These are phyloP conservation scores for Botryosphaeria agaves DNA, from an alignment of 2,329 filamentous ascomycete species.

Conservation along the genomic window DNA sequence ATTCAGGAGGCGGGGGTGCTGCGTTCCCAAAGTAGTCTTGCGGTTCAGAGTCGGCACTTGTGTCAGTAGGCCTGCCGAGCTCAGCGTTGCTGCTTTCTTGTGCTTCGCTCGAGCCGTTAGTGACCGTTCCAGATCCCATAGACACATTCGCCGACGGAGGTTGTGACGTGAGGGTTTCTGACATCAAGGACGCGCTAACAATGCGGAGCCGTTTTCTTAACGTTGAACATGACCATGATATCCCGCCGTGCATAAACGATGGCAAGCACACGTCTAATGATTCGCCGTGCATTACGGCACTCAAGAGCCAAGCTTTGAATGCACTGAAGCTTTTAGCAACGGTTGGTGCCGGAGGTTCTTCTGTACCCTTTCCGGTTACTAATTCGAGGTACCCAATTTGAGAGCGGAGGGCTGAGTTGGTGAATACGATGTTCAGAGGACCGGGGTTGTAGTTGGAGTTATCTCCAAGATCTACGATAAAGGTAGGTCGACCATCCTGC, in stretches of 20 bases:
- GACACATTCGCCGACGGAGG: too few species aligned
- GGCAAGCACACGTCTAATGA: constrained; percentile 34
- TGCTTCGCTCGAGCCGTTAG: background rate
- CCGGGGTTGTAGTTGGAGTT: constrained; percentile 35
- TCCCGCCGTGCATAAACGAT: constrained; percentile 43
- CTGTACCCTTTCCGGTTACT: constrained; percentile 31
- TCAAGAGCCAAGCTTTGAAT: constrained; percentile 55
- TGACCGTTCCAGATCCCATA: too few species aligned
- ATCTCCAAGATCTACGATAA: constrained; percentile 53
- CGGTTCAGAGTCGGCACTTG: too few species aligned
- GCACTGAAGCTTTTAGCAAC: constrained; percentile 32
- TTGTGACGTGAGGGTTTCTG: too few species aligned
- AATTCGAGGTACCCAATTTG: constrained; percentile 38
- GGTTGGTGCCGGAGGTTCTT: constrained; percentile 19
- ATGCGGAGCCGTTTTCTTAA: constrained; percentile 51
- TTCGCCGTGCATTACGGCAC: constrained; percentile 34
- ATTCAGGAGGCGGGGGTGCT: constrained; percentile 4
- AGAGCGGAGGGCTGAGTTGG: constrained; percentile 48
- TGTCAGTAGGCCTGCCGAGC: too few species aligned
- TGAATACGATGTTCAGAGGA: constrained; percentile 45
- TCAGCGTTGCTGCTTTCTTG: background rate
- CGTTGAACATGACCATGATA: constrained; percentile 55
- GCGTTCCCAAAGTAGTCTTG: constrained; percentile 23
- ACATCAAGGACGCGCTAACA: constrained; percentile 40
- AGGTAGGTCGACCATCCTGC: constrained; percentile 58